These are phyloP conservation scores for Sistotremastrum suecicum DNA, from an alignment of 768 basidiomycete species.

Conservation along the genomic window DNA sequence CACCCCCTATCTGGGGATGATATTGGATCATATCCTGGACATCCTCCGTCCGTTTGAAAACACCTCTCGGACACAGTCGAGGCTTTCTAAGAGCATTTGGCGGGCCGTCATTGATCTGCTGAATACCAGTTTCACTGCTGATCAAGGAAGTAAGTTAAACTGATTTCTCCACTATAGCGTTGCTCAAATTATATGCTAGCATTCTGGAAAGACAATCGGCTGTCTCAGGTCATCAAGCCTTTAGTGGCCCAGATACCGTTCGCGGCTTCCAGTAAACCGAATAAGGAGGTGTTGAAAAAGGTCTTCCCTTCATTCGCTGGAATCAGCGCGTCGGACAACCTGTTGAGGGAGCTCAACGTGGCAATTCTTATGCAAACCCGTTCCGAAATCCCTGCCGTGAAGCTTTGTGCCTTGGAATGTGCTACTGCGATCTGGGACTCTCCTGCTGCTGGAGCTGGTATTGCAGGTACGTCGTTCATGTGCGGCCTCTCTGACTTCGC, in stretches of 20 bases:
- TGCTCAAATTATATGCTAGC: conserved; percentile 24
- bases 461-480: conserved; percentile 38
- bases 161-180: not conserved
- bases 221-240: conserved; percentile 43
- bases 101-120: conserved; percentile 42
- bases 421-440: conserved; percentile 62
- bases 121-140: conserved; percentile 54
- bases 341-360: conserved; percentile 74
- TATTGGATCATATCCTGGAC: conserved; percentile 53
- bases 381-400: conserved; percentile 58
- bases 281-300: conserved; percentile 18
- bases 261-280: conserved; percentile 24
- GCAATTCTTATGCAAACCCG: conserved; percentile 81
- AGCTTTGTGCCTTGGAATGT: conserved; percentile 56
- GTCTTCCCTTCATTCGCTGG: conserved; percentile 35
- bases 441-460: conserved; percentile 45
- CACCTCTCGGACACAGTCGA: conserved; percentile 13
- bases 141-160: conserved; percentile 58
- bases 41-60: conserved; percentile 34
- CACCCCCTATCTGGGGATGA: conserved; percentile 79
- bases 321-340: conserved; percentile 34
- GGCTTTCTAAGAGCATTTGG: conserved; percentile 42
- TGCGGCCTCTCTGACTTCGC: not conserved
- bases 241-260: conserved; percentile 54
- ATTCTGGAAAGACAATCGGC: conserved; percentile 82